Base-by-base conservation (phyloP, 495 filamentous ascomycete species). In the Podospora comata region DNA sequence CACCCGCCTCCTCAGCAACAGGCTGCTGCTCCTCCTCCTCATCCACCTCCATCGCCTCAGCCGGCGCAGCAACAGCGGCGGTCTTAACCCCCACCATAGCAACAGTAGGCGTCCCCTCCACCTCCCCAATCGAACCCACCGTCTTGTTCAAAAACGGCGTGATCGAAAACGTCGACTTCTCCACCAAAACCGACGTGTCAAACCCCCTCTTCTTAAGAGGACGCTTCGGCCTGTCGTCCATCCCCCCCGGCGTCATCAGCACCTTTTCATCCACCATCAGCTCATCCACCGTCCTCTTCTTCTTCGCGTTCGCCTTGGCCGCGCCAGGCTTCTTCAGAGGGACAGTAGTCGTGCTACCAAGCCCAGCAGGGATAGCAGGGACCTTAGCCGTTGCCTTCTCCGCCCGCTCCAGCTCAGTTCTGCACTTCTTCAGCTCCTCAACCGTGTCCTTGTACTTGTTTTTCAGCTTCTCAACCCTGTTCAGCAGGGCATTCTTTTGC, bases 161-260 rank as follows among this genome's bases (percentile, higher is more conserved):
- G 69, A 97, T 93, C 13, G 92, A 95, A 75, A 97, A 97, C 20
- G 84, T 87, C 0, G 93, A 96, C 76, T 96, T 96, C 70, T 96
- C 92, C 27, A 91, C 92, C 44, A 88, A 79, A 54, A 89, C 72
- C 0, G 86, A 86, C 18, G 85, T 82, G 28, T 83, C 80, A 60
- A 80, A 79, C 23, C 76, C 80, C 67, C 82, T 83, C 66, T 87
- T 89, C 72, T 85, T 83, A 69, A 83, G 62, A 68, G 75, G 68
- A 61, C 73, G 72, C 72, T 78, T 70, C 70, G 73, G 67, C 67
- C 75, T 66, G 71, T 80, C 64, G 62, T 78, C 73, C 23, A 57
- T 65, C 53, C 73, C 70, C 27, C 77, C 73, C 16, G 81, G 79
- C 0, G 79, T 83, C 27, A 76, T 73, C 15, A 82, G 76, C 44